Percentiles rank a stretch among this genome's conserved stretches.
These are phyloP conservation scores for Phytophthora uliginosa DNA, from an alignment of 352 stramenopile genomes.

Conservation along the genomic window DNA sequence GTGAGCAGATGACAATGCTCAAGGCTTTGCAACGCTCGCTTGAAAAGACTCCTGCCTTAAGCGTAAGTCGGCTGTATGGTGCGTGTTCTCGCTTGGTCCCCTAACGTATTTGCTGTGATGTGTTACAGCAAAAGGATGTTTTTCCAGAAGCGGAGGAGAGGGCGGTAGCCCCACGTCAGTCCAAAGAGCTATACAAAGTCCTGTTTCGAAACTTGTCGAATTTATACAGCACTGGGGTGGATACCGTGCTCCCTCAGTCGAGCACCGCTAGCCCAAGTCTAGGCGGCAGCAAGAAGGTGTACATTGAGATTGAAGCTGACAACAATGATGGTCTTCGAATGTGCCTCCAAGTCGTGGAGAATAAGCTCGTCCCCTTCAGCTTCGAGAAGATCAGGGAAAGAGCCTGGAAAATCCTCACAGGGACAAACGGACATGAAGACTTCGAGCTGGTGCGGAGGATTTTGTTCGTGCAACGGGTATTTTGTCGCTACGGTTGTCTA, in stretches of 20 bases:
- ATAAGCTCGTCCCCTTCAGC: constrained; percentile 40
- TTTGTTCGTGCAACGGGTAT: background rate
- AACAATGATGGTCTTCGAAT: constrained; percentile 39
- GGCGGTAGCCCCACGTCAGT: constrained; percentile 2
- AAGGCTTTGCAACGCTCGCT: constrained; percentile 40
- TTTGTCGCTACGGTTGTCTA: background rate
- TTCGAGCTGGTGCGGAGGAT: constrained; percentile 45
- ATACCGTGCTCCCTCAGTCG: constrained; percentile 34
- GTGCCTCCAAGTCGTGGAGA: constrained; percentile 59
- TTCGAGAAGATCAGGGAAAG: constrained; percentile 39
- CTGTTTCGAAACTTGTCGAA: constrained; percentile 48
- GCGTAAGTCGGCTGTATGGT: constrained; percentile 1
- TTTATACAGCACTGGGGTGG: constrained; percentile 34
- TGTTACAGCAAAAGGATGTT: constrained; percentile 32
- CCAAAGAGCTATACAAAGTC: constrained; percentile 41
- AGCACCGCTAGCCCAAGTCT: constrained; percentile 22
- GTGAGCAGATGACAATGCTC: constrained; percentile 35
- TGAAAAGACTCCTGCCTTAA: constrained; percentile 23
- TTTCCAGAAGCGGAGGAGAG: constrained; percentile 12
- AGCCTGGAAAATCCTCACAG: constrained; percentile 50
- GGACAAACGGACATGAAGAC: constrained; percentile 23
- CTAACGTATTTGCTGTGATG: constrained; percentile 1
- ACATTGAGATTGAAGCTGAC: constrained; percentile 57
- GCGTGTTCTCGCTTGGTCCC: background rate
- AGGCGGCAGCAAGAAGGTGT: constrained; percentile 45